Evolutionary conservation across 352 stramenopile species (phyloP), one percentile per base, ranked within the genome.

Genomic region (Globisporangium apiculatum): DNA sequence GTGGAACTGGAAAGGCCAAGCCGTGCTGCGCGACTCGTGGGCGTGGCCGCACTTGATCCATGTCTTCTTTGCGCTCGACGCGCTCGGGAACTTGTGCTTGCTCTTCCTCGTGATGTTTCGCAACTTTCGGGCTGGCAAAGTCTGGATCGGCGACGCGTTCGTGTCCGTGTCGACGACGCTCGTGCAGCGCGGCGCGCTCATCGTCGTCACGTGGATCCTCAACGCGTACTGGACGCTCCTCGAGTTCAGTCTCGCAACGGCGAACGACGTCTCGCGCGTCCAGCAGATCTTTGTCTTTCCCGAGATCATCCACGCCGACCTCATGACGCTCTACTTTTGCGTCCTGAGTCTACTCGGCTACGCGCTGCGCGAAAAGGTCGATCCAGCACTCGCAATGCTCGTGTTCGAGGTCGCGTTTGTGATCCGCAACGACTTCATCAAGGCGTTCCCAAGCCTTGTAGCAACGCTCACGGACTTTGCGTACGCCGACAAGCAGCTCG

Each of bases 131-230:
- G 57, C 66, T 9, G 67, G 65, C 4, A 66, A 68, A 49, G 51
- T 83, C 42, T 87, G 71, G 73, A 59, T 83, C 36, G 73, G 73
- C 24, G 71, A 80, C 17, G 71, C 73, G 0, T 83, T 83, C 48
- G 60, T 73, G 12, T 72, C 73, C 12, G 67, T 86, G 4, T 83
- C 71, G 7, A 72, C 43, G 8, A 64, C 64, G 1, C 60, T 83
- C 35, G 45, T 69, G 0, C 66, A 72, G 49, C 69, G 72, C 14
- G 69, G 67, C 0, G 18, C 5, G 5, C 70, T 53, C 49, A 65
- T 86, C 0, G 6, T 84, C 0, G 52, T 80, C 5, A 61, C 58
- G 5, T 80, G 73, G 63, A 55, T 67, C 35, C 43, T 86, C n/a
- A 75, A 86, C 24, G 65, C 57, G 0, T 80, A 71, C 41, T 86